Percentiles rank a stretch among this genome's conserved stretches.
Evolutionary conservation across 257 asterid genomes (phyloP).

Genomic region (Gentiana dahurica): DNA sequence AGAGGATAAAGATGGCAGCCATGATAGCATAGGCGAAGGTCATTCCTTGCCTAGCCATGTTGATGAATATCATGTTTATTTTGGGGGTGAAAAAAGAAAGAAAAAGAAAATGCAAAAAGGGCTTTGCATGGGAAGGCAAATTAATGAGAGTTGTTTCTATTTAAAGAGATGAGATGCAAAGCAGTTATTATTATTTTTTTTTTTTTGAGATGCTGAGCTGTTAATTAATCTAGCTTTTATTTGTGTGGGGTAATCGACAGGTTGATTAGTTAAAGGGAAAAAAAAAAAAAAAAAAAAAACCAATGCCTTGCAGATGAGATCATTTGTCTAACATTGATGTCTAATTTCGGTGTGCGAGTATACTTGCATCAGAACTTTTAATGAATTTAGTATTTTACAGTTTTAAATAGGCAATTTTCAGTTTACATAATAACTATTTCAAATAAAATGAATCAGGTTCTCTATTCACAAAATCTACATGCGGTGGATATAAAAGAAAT

Average conservation of each 20-base stretch:
- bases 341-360: too few species aligned
- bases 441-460: too few species aligned
- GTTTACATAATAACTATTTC: too few species aligned
- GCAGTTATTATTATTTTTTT: slow-evolving; percentile 1
- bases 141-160: slow-evolving; percentile 1
- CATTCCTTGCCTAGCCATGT: slow-evolving; percentile 3
- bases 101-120: not conserved
- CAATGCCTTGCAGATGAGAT: too few species aligned
- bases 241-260: not conserved
- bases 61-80: not conserved
- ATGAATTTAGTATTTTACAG: too few species aligned
- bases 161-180: slow-evolving; percentile 1
- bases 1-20: not conserved
- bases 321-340: too few species aligned
- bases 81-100: not conserved
- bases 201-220: not conserved
- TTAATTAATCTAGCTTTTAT: too few species aligned
- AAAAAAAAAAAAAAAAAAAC: too few species aligned
- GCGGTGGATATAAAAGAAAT: too few species aligned
- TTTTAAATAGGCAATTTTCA: too few species aligned
- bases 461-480: too few species aligned
- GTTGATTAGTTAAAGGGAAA: not conserved
- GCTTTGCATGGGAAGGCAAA: slow-evolving; percentile 8
- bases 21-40: slow-evolving; percentile 1
- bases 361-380: too few species aligned